A percentile compares a stretch with the other conserved stretches of the same genome.
phyloP scores from a whole-genome alignment of 2,329 filamentous ascomycete species.

The Sodiomyces alkalinus region DNA sequence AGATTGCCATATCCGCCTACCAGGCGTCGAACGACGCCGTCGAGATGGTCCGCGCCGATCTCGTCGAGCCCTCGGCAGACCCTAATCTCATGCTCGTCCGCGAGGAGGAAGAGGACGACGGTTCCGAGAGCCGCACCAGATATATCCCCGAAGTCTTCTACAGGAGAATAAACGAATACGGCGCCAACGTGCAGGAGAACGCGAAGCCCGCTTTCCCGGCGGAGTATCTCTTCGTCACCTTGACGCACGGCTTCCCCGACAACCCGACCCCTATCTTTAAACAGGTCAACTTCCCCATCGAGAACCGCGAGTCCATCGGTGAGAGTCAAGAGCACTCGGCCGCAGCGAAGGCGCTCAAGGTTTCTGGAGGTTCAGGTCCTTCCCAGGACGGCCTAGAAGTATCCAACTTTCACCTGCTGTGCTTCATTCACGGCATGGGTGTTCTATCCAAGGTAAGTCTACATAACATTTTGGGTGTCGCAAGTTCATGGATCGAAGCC shows the following conservation, averaged over 20 bases:
- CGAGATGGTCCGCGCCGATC: conserved; percentile 91
- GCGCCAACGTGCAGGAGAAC: conserved; percentile 90
- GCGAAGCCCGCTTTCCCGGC: conserved; percentile 93
- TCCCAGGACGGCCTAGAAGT: conserved; percentile 50
- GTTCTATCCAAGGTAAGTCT: conserved; percentile 67
- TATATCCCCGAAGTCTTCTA: conserved; percentile 99
- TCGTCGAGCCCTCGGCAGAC: conserved; percentile 88
- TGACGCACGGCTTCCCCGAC: conserved; percentile 91
- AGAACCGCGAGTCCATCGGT: conserved; percentile 78
- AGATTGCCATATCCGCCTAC: conserved; percentile 81
- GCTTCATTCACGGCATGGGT: conserved; percentile 66
- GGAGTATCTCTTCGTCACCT: conserved; percentile 87
- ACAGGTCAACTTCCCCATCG: conserved; percentile 65
- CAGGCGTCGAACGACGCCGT: conserved; percentile 92
- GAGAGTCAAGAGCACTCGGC: conserved; percentile 66
- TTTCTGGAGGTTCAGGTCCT: conserved; percentile 41
- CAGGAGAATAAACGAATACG: conserved; percentile 88
- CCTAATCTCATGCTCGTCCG: conserved; percentile 90
- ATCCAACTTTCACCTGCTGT: conserved; percentile 91
- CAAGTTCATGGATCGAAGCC: conserved; percentile 9
- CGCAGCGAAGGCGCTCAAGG: conserved; percentile 53
- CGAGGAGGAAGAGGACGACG: conserved; percentile 75
- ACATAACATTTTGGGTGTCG: background rate
- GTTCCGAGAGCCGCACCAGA: conserved; percentile 49
- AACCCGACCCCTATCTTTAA: conserved; percentile 63